These are phyloP conservation scores for Byssoonygena ceratinophila DNA, from an alignment of 2,329 filamentous ascomycete genomes.

Conservation along the genomic window DNA sequence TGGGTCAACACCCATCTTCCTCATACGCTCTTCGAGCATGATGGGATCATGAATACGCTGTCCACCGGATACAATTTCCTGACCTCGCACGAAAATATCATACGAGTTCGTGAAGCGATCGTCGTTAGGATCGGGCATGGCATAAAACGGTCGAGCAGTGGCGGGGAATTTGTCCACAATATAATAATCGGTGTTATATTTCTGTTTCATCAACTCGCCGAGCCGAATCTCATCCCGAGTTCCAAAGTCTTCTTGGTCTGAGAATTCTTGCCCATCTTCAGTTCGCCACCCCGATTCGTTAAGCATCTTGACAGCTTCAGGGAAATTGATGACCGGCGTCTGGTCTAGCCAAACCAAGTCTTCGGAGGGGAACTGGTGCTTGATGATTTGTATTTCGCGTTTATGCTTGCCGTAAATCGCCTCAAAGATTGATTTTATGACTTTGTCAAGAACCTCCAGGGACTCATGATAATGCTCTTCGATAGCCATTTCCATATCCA, in stretches of 20 bases:
- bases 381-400: conserved; percentile 66
- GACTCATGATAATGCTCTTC: conserved; percentile 84
- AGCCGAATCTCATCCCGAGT: conserved; percentile 81
- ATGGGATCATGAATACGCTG: conserved; percentile 80
- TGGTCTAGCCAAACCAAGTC: conserved; percentile 79
- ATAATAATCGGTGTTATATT: conserved; percentile 83
- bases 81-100: conserved; percentile 85
- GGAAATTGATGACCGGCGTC: conserved; percentile 71
- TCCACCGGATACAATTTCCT: conserved; percentile 84
- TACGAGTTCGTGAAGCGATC: conserved; percentile 72
- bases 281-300: conserved; percentile 66
- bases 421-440: conserved; percentile 69
- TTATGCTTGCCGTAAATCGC: conserved; percentile 59
- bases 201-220: conserved; percentile 72
- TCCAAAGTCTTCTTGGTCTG: conserved; percentile 66
- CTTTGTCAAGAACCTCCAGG: conserved; percentile 63
- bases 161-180: conserved; percentile 87
- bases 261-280: conserved; percentile 62
- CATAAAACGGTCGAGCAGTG: conserved; percentile 79
- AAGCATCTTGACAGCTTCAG: conserved; percentile 68
- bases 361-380: conserved; percentile 73
- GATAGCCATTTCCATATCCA: conserved; percentile 88
- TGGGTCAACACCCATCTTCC: conserved; percentile 61
- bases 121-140: conserved; percentile 69
- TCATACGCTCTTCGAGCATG: conserved; percentile 68